phyloP scores from a whole-genome alignment of 129 eudicot species.

The Rutidosis leptorrhynchoides region DNA sequence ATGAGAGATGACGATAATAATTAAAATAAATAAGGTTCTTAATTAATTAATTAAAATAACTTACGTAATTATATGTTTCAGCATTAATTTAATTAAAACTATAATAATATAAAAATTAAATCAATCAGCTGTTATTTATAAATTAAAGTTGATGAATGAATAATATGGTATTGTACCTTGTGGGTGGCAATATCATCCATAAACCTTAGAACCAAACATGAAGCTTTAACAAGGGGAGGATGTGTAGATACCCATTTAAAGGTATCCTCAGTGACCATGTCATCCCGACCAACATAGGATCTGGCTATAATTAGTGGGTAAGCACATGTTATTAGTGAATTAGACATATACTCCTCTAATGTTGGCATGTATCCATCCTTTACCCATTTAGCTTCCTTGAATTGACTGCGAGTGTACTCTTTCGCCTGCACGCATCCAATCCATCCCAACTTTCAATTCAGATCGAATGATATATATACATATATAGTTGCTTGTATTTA shows the following conservation, averaged over 20 bases:
- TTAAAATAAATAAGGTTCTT: too few species aligned
- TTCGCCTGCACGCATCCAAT: too few species aligned
- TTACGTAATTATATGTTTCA: too few species aligned
- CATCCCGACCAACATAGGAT: constrained; percentile 36
- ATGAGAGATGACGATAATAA: too few species aligned
- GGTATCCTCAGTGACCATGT: neutral
- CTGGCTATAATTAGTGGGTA: constrained; percentile 8
- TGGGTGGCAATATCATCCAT: constrained; percentile 9
- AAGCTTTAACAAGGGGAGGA: constrained; percentile 7
- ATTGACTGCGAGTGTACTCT: constrained; percentile 12
- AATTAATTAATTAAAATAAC: too few species aligned
- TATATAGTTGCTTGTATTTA: too few species aligned
- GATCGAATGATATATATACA: neutral
- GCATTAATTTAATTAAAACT: too few species aligned
- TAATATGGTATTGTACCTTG: neutral
- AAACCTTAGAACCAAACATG: neutral
- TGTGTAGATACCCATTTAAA: constrained; percentile 2
- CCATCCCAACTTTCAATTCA: neutral
- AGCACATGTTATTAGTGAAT: constrained; percentile 12
- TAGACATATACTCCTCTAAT: constrained; percentile 40
- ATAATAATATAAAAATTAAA: too few species aligned
- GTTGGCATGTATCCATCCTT: constrained; percentile 32
- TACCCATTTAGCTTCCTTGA: constrained; percentile 45
- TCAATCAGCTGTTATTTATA: too few species aligned
- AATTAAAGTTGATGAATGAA: too few species aligned